A percentile compares a stretch with the other conserved stretches of the same genome.
These are phyloP conservation scores for Trichaptum fuscoviolaceum DNA, from an alignment of 768 basidiomycete genomes.

Conservation along the genomic window DNA sequence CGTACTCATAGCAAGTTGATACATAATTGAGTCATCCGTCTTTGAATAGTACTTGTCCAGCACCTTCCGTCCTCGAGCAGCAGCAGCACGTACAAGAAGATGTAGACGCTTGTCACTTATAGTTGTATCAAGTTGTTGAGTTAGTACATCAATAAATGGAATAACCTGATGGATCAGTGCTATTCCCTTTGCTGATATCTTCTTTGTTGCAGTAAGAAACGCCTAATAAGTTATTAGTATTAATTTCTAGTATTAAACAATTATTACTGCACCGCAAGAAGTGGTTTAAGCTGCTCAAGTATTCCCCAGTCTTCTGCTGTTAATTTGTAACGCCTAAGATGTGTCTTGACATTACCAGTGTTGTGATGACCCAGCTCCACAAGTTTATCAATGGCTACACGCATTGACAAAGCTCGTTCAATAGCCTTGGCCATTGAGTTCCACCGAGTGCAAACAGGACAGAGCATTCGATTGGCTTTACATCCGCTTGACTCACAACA, in stretches of 20 bases:
- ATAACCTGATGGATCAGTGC: conserved; percentile 22
- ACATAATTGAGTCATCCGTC: conserved; percentile 14
- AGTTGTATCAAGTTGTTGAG: conserved; percentile 11
- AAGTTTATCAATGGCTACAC: conserved; percentile 13
- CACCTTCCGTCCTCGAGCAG: neutral
- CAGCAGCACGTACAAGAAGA: conserved; percentile 11
- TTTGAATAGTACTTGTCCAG: conserved; percentile 18
- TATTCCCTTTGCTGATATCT: conserved; percentile 11
- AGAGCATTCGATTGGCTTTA: conserved; percentile 11
- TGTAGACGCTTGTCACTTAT: conserved; percentile 7
- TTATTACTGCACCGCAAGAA: conserved; percentile 15
- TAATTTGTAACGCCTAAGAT: conserved; percentile 14
- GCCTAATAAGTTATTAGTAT: conserved; percentile 6
- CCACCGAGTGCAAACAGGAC: conserved; percentile 20
- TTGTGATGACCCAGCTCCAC: conserved; percentile 16
- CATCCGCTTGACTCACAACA: conserved; percentile 5
- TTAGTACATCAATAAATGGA: conserved; percentile 18
- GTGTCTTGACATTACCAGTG: conserved; percentile 5
- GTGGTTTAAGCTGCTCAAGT: conserved; percentile 14
- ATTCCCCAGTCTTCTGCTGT: conserved; percentile 18
- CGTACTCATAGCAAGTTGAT: conserved; percentile 17
- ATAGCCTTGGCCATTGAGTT: conserved; percentile 20
- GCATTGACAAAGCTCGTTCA: conserved; percentile 13
- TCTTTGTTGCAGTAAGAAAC: conserved; percentile 13
- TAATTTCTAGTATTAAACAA: neutral